Evolutionary conservation across 2,329 filamentous ascomycete genomes (phyloP).

Genomic region (Penicillium freii): DNA sequence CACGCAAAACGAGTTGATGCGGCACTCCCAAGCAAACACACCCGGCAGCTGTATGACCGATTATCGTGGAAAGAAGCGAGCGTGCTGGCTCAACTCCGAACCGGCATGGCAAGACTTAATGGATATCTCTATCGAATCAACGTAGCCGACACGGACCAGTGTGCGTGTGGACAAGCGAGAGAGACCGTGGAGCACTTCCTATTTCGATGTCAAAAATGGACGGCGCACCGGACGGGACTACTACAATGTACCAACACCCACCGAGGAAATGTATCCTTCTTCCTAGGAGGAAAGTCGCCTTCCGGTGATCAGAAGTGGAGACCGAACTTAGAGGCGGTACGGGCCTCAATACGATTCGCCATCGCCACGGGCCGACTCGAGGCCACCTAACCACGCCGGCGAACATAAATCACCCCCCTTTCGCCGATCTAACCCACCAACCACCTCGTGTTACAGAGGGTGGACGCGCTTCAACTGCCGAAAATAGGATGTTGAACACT

Average conservation of each 20-base stretch:
- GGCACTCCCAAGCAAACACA: constrained; percentile 26
- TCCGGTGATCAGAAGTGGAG: constrained; percentile 26
- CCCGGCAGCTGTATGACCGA: constrained; percentile 24
- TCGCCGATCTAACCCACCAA: constrained; percentile 8
- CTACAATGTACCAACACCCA: constrained; percentile 5
- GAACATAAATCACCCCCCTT: constrained; percentile 3
- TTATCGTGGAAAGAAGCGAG: constrained; percentile 30
- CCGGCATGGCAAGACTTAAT: constrained; percentile 34
- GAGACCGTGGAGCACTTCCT: constrained; percentile 4
- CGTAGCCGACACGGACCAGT: background rate
- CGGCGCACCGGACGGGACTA: background rate
- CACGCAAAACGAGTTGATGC: constrained; percentile 17
- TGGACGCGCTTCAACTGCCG: constrained; percentile 35
- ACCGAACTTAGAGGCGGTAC: constrained; percentile 31
- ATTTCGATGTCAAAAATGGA: constrained; percentile 6
- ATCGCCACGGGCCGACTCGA: constrained; percentile 29
- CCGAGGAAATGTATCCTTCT: constrained; percentile 6
- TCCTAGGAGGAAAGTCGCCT: constrained; percentile 7
- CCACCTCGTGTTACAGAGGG: constrained; percentile 26
- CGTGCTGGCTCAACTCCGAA: constrained; percentile 30
- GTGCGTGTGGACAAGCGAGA: background rate
- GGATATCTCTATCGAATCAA: constrained; percentile 4
- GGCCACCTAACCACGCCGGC: constrained; percentile 23
- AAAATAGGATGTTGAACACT: constrained; percentile 37
- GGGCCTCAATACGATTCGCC: constrained; percentile 30